These are phyloP conservation scores for Arachis stenosperma DNA, from an alignment of 306 rosid species.

Conservation along the genomic window DNA sequence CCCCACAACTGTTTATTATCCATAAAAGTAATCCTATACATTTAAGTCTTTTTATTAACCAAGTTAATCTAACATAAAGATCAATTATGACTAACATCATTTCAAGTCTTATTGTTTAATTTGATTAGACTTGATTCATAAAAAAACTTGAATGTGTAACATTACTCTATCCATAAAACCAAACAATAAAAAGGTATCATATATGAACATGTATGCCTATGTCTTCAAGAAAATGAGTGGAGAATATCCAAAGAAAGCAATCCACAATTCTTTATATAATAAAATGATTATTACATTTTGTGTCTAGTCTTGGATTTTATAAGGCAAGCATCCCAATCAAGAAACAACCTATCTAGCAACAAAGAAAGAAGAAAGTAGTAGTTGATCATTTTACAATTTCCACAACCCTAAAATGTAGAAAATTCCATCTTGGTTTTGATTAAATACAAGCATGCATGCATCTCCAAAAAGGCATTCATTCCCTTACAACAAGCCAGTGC, in stretches of 20 bases:
- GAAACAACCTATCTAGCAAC: constrained; percentile 49
- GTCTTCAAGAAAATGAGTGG: constrained; percentile 2
- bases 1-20: no score
- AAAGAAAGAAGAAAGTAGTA: constrained; percentile 31
- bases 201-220: constrained; percentile 27
- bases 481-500: constrained; percentile 75
- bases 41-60: no score
- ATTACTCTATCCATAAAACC: constrained; percentile 20
- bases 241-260: constrained; percentile 27
- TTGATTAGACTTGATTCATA: no score
- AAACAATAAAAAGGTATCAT: neutral
- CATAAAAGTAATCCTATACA: no score
- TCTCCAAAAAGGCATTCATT: constrained; percentile 24
- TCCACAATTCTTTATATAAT: constrained; percentile 38
- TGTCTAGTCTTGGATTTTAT: constrained; percentile 49
- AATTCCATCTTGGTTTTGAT: constrained; percentile 52
- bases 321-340: constrained; percentile 46
- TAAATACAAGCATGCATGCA: constrained; percentile 40
- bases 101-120: no score
- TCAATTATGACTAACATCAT: no score
- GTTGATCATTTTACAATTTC: constrained; percentile 44
- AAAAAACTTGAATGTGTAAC: neutral
- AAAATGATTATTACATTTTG: constrained; percentile 49
- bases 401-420: constrained; percentile 52
- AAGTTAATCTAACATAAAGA: no score